Percentiles rank a stretch among this genome's conserved stretches.
phyloP scores from a whole-genome alignment of 805 yeast species.

The Ogataea allantospora region DNA sequence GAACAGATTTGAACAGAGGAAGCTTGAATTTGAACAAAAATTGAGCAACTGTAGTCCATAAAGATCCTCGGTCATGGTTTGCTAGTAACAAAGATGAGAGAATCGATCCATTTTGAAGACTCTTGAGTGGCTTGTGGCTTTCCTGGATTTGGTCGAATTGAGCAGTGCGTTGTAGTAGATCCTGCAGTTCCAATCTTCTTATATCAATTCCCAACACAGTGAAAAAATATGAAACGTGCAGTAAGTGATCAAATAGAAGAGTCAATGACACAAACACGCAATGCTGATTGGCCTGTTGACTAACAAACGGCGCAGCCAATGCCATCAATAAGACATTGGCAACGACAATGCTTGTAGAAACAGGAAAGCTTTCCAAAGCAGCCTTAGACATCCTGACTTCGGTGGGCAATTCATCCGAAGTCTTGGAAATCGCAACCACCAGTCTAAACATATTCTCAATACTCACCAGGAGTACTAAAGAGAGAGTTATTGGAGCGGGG shows the following conservation, averaged over 20 bases:
- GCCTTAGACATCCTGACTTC: slow-evolving; percentile 38
- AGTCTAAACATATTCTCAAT: slow-evolving; percentile 50
- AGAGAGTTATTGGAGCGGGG: slow-evolving; percentile 42
- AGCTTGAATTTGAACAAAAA: slow-evolving; percentile 34
- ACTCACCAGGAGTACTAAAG: slow-evolving; percentile 41
- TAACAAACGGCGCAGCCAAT: slow-evolving; percentile 30
- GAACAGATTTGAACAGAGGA: slow-evolving; percentile 37
- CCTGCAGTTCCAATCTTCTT: slow-evolving; percentile 59
- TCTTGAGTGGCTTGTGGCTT: slow-evolving; percentile 18
- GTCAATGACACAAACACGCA: slow-evolving; percentile 48
- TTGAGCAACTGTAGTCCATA: slow-evolving; percentile 29
- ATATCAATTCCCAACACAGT: slow-evolving; percentile 69
- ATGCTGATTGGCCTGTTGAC: slow-evolving; percentile 35
- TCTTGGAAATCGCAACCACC: slow-evolving; percentile 37
- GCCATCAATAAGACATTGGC: slow-evolving; percentile 22
- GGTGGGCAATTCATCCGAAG: slow-evolving; percentile 43
- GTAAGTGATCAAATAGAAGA: slow-evolving; percentile 53
- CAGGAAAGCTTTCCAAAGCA: slow-evolving; percentile 35
- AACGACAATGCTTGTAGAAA: slow-evolving; percentile 37
- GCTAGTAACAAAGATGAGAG: slow-evolving; percentile 21
- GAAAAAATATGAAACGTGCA: slow-evolving; percentile 63
- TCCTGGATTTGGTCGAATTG: slow-evolving; percentile 13
- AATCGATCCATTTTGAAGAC: slow-evolving; percentile 18
- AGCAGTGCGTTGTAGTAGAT: slow-evolving; percentile 37
- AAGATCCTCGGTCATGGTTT: slow-evolving; percentile 14